Base-by-base conservation (phyloP, 2,329 filamentous ascomycete species). In the Colletotrichum horii region DNA sequence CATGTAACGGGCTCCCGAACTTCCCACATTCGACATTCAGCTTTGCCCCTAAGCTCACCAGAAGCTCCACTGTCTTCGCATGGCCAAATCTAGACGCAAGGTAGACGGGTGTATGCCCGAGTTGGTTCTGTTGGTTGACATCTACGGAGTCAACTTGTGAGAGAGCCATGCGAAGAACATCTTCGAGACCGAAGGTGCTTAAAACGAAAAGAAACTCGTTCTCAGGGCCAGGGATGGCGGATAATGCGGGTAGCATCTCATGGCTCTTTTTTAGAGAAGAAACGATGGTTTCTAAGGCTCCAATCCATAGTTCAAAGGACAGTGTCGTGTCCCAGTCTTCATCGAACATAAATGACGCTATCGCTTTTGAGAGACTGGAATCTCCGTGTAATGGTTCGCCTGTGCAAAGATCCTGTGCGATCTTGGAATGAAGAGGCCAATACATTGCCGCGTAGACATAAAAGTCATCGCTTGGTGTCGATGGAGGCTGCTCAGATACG, bases 401-500 rank as follows among this genome's bases (percentile, higher is more conserved):
- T n/a, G 3, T 43, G 1, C 52, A 9, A 6, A 9, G 6, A 2
- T n/a, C 2, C 15, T 36, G 2, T 3, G 64, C 38, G 26, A 66
- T 15, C 5, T 66, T n/a, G 5, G 3, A 26, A 26, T 70, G 43
- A 7, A 28, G n/a, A 1, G 68, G 38, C 68, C 68, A 70, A 16
- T 36, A 65, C 2, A 64, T 14, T 8, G 68, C 38, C 2, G 68
- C 68, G 28, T 65, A 70, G 16, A 36, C 3, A 8, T 24, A 22
- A 8, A 30, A 65, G 22, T 64, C 28, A 1, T 65, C 68, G 24
- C 30, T 70, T 14, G 58, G 68, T 4, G 22, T 6, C 0, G 14
- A 3, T 1, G 2, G 2, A 3, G 9, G 11, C 0, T n/a, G 0
- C 24, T 9, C 58, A 1, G 7, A 3, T 12, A 3, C 11, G 2